Conservation (phyloP, 768 basidiomycete species). For the Tricholoma bakamatsutake region DNA sequence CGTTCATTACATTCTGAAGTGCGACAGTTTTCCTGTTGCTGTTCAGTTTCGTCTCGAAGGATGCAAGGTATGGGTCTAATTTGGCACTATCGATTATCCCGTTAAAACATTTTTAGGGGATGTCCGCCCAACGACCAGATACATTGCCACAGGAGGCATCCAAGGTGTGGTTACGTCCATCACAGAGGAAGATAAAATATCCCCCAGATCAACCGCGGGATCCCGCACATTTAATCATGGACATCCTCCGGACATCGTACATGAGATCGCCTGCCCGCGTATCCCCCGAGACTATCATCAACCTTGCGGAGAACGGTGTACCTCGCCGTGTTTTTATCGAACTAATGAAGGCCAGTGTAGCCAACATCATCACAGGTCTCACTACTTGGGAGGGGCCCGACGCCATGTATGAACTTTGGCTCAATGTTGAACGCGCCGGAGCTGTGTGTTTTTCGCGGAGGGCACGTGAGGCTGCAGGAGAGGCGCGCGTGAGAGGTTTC, state of each 20-base stretch:
- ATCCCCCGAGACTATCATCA: constrained; percentile 55
- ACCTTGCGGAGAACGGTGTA: constrained; percentile 62
- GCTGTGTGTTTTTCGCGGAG: constrained; percentile 29
- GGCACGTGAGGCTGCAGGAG: constrained; percentile 27
- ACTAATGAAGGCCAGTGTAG: constrained; percentile 30
- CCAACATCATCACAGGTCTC: constrained; percentile 30
- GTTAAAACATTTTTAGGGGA: constrained; percentile 23
- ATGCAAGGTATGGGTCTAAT: constrained; percentile 30
- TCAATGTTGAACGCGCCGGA: constrained; percentile 28
- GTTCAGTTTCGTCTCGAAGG: constrained; percentile 47
- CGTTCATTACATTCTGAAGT: constrained; percentile 27
- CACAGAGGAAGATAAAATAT: constrained; percentile 44
- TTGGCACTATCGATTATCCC: neutral
- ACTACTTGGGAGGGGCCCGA: constrained; percentile 39
- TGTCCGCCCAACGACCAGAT: constrained; percentile 16
- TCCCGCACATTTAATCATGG: constrained; percentile 41
- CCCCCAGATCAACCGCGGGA: constrained; percentile 23
- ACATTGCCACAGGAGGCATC: constrained; percentile 16
- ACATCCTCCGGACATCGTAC: constrained; percentile 46
- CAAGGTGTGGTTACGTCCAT: constrained; percentile 30
- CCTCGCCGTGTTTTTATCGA: constrained; percentile 32
- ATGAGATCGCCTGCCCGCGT: constrained; percentile 40
- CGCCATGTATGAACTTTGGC: constrained; percentile 38
- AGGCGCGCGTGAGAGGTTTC: constrained; percentile 41
- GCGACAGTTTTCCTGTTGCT: constrained; percentile 37